Percentiles rank a stretch among this genome's conserved stretches.
Evolutionary conservation across 2,329 filamentous ascomycete species (phyloP).

Genomic region (Chaetomium globosum): DNA sequence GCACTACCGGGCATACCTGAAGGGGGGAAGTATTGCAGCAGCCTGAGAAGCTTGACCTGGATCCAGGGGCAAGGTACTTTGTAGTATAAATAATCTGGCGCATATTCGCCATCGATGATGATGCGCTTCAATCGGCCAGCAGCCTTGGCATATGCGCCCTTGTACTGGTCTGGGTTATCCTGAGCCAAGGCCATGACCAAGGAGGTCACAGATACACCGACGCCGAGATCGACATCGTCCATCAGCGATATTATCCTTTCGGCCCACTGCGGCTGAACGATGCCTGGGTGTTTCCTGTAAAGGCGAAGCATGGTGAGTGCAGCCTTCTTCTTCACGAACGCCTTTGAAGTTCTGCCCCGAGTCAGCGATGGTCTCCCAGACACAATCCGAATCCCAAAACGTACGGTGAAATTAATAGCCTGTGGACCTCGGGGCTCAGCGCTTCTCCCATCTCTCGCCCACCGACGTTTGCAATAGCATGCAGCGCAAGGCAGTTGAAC

Average conservation of each 20-base stretch:
- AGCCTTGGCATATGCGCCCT: constrained; percentile 90
- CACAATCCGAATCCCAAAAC: constrained; percentile 42
- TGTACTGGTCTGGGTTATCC: constrained; percentile 92
- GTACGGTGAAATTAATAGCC: constrained; percentile 90
- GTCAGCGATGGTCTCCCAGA: constrained; percentile 26
- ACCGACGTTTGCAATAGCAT: constrained; percentile 97
- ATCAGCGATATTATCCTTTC: constrained; percentile 98
- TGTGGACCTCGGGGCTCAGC: constrained; percentile 85
- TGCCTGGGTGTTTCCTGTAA: constrained; percentile 91
- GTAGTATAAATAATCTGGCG: constrained; percentile 94
- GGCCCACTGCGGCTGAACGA: constrained; percentile 95
- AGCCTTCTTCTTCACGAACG: constrained; percentile 99
- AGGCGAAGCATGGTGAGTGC: constrained; percentile 88
- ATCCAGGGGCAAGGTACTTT: constrained; percentile 99
- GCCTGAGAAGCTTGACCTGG: constrained; percentile 86
- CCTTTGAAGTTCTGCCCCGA: constrained; percentile 67
- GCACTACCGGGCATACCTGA: constrained; percentile 62
- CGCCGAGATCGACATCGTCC: constrained; percentile 93
- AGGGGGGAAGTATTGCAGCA: constrained; percentile 95
- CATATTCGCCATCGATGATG: constrained; percentile 85
- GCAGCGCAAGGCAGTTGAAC: constrained; percentile 93
- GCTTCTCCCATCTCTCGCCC: constrained; percentile 97
- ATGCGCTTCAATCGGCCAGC: constrained; percentile 87
- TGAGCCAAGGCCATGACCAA: constrained; percentile 92
- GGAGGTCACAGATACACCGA: constrained; percentile 92